Base-by-base conservation (phyloP, 1,139 yeast genomes). In the Saccharomyces pastorianus region DNA sequence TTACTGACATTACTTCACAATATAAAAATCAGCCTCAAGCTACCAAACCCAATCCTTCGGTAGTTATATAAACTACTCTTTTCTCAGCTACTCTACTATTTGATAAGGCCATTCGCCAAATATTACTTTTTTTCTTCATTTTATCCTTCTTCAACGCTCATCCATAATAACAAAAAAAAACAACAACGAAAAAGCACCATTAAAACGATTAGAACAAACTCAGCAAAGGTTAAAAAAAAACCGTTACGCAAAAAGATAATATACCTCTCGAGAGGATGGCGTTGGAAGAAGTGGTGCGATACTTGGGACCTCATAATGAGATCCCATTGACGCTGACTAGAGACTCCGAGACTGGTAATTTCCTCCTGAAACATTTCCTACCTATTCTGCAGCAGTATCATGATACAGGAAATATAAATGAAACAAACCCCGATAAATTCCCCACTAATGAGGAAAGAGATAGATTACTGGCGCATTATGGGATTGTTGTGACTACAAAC, bases 401-500 rank as follows among this genome's bases (percentile, higher is more conserved):
- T 47, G 49, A 32, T 7, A 25, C 48, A 7, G 26, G 53, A 3
- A 55, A 56, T 44, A 51, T 55, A 2, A 53, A 50, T n/a, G 57
- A 53, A 27, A 20, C 51, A 13, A 38, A 38, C 44, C 44, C 44
- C 2, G 53, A 53, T n/a, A 47, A 38, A 11, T 53, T 44, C 52
- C 50, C 56, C 48, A 52, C 31, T 25, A 41, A 38, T 5, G 59
- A 58, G 38, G 56, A 61, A 49, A 61, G 57, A 47, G 61, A 58
- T 46, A 42, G 48, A 27, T 41, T 64, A 32, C 55, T 64, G 27
- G 55, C 66, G 7, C 62, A 61, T 51, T 64, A 57, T 51, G 65
- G 63, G n/a, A 56, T 65, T n/a, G 53, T 61, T 20, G 65, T 64
- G n/a, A 66, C 62, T 28, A 63, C 65, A 11, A 65, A 65, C 52